A percentile compares a stretch with the other conserved stretches of the same genome.
phyloP scores from a whole-genome alignment of 2,329 filamentous ascomycete genomes.

The Aspergillus aculeatinus region DNA sequence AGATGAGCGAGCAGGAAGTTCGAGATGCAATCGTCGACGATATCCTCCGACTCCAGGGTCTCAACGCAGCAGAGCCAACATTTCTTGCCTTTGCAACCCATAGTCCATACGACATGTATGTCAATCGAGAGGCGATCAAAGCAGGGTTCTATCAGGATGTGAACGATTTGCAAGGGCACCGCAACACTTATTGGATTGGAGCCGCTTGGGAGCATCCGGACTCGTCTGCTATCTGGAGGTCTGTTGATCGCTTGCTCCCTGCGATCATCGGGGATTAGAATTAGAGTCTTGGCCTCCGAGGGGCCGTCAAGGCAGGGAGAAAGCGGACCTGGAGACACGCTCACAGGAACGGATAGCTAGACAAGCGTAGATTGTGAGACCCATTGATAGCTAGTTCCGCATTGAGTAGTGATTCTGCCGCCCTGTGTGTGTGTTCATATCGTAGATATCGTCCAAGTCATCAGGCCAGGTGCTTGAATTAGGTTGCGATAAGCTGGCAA shows the following conservation, averaged over 20 bases:
- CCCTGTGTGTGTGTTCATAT: too few relatives aligned
- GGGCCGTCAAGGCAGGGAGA: too few relatives aligned
- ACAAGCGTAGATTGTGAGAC: too few relatives aligned
- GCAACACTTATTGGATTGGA: slow-evolving; percentile 42
- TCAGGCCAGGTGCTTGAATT: neutral
- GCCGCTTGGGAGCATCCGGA: slow-evolving; percentile 19
- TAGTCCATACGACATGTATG: slow-evolving; percentile 30
- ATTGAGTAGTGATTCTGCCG: too few relatives aligned
- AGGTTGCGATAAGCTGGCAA: neutral
- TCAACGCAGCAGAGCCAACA: slow-evolving; percentile 9
- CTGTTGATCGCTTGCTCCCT: neutral
- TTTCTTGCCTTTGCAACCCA: slow-evolving; percentile 22
- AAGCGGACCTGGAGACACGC: too few relatives aligned
- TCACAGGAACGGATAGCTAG: too few relatives aligned
- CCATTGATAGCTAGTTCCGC: neutral
- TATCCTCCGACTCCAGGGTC: slow-evolving; percentile 5
- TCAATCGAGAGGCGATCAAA: slow-evolving; percentile 29
- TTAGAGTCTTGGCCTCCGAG: neutral
- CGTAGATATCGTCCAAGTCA: too few relatives aligned
- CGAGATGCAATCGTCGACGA: slow-evolving; percentile 4
- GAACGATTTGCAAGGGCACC: slow-evolving; percentile 40
- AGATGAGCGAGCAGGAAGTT: slow-evolving; percentile 6
- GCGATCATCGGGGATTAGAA: neutral
- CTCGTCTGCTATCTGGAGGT: slow-evolving; percentile 7
- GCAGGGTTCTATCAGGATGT: slow-evolving; percentile 38